Evolutionary conservation across 192 early-diverging fungal genomes (phyloP).

Genomic region (Funneliformis geosporum): DNA sequence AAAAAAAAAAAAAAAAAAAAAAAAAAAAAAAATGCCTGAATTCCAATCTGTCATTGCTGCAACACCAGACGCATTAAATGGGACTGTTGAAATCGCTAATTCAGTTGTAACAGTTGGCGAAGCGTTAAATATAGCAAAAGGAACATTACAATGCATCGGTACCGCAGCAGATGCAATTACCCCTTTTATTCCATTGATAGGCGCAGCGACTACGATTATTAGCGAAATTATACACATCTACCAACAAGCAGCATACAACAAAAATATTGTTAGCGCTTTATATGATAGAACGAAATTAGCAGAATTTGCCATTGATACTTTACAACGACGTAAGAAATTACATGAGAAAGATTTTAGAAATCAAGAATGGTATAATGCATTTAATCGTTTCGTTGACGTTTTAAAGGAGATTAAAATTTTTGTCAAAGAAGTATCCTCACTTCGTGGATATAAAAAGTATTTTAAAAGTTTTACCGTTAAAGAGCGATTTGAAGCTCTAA

Average conservation of each 20-base stretch:
- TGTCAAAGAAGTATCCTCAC: not conserved
- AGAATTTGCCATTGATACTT: not conserved
- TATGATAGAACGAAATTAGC: not conserved
- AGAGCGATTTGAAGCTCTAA: not conserved
- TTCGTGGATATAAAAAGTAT: conserved; percentile 3
- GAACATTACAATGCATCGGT: not conserved
- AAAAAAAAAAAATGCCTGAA: not conserved
- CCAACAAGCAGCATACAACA: conserved; percentile 4
- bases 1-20: too few relatives aligned
- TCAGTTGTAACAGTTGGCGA: not conserved
- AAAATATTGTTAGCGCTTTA: conserved; percentile 19
- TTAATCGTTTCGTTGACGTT: not conserved
- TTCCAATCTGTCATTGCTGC: not conserved
- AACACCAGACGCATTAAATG: not conserved
- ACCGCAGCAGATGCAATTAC: not conserved
- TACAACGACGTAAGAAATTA: not conserved
- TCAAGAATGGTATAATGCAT: conserved; percentile 13
- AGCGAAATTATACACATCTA: not conserved
- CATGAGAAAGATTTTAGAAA: not conserved
- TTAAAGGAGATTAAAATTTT: conserved; percentile 10
- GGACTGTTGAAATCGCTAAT: not conserved
- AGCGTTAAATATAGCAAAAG: not conserved
- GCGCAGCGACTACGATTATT: not conserved
- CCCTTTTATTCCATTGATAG: not conserved
- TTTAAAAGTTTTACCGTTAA: not conserved